Evolutionary conservation across 2,329 filamentous ascomycete species (phyloP).

Genomic region (Dothiorella sarmentorum): DNA sequence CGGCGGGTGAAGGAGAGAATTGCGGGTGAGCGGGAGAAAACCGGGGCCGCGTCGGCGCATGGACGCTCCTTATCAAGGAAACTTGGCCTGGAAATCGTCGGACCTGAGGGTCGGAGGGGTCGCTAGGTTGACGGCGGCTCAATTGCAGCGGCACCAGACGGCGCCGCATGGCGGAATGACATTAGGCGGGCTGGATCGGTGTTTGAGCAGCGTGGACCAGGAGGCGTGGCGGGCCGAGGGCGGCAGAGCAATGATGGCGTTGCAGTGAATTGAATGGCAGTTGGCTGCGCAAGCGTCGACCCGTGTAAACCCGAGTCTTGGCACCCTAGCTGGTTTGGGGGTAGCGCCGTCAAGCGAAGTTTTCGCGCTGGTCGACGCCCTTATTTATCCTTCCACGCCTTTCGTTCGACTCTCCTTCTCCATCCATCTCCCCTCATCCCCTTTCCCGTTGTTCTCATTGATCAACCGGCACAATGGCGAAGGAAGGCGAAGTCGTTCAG

Average conservation of each 20-base stretch:
- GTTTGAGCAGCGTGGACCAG: background rate
- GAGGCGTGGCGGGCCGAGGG: background rate
- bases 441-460: constrained; percentile 36
- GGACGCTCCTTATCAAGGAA: background rate
- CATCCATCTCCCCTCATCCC: constrained; percentile 29
- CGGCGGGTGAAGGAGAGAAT: background rate
- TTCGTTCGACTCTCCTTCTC: background rate
- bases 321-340: background rate
- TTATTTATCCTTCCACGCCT: constrained; percentile 10
- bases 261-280: background rate
- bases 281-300: background rate
- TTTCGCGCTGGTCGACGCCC: constrained; percentile 6
- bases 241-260: background rate
- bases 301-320: background rate
- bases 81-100: background rate
- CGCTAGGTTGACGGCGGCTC: background rate
- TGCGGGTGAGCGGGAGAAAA: constrained; percentile 9
- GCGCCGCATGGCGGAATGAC: background rate
- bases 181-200: background rate
- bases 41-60: constrained; percentile 4
- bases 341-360: background rate
- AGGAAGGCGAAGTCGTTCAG: constrained; percentile 48
- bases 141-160: background rate
- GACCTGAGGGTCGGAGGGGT: background rate
- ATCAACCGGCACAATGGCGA: constrained; percentile 39